phyloP scores from a whole-genome alignment of 2,329 filamentous ascomycete genomes.

The Neofusicoccum laricinum region DNA sequence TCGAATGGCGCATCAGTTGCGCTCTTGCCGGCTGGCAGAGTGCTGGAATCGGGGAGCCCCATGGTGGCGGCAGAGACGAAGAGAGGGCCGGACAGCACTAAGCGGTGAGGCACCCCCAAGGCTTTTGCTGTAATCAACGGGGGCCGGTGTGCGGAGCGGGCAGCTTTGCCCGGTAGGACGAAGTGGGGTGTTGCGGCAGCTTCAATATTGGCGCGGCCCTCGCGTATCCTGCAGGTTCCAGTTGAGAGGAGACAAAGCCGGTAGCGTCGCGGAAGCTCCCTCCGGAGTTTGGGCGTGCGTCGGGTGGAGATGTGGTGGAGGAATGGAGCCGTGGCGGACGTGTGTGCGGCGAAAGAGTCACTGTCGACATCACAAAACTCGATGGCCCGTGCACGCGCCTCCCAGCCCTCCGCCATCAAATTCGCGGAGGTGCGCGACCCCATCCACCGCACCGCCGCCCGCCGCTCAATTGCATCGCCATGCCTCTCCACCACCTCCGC shows the following conservation, averaged over 20 bases:
- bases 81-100: not conserved
- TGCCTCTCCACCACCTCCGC: constrained; percentile 15
- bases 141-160: not conserved
- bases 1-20: constrained; percentile 34
- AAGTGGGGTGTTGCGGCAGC: not conserved
- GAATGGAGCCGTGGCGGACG: not conserved
- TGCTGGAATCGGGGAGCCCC: not conserved
- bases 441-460: not conserved
- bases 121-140: not conserved
- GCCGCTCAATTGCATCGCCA: not conserved
- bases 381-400: constrained; percentile 4
- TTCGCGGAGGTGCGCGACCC: constrained; percentile 3
- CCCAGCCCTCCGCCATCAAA: constrained; percentile 1
- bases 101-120: not conserved
- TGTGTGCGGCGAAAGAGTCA: constrained; percentile 6
- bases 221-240: not conserved
- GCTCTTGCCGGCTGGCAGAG: not conserved
- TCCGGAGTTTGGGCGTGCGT: not conserved
- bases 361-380: constrained; percentile 9
- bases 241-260: too few species aligned
- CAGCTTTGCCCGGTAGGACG: not conserved
- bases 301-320: not conserved
- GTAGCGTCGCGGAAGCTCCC: too few species aligned
- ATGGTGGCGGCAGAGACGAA: not conserved
- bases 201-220: not conserved